Base-by-base conservation (phyloP, 805 yeast species). In the Yamadazyma scolyti region DNA sequence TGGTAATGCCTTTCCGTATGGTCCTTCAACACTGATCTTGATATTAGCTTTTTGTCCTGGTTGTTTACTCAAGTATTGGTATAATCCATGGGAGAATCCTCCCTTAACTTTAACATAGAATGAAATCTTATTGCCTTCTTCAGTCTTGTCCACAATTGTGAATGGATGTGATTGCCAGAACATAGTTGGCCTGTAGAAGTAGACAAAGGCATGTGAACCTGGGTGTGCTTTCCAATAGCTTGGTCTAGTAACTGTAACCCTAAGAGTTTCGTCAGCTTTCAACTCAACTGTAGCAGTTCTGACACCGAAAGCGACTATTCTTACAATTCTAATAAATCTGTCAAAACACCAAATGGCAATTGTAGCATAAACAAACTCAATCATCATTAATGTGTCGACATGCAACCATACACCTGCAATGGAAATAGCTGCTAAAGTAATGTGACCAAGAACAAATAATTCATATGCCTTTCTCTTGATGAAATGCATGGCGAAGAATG, bases 391-490 rank as follows among this genome's bases (percentile, higher is more conserved):
- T n/a, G n/a, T n/a, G n/a, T n/a, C 28, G 36, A 53, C 48, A 52
- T 85, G 95, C 23, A 61, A 58, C 73, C 77, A 82, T 31, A 73
- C 67, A 58, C 79, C 33, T 63, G 80, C 47, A 65, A 74, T 34
- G 62, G 77, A 36, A 62, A 72, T 16, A 5, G 44, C 49, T 4
- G 62, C 65, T 10, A 54, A 42, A 12, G 52, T 30, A 24, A 58
- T 43, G 36, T 55, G 61, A 11, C 30, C 10, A 6, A 48, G 20
- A 12, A 54, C 30, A 30, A 55, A 42, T 21, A 44, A 13, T 54
- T 85, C 44, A 75, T 84, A 37, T 86, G 86, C 25, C 68, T 83
- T 23, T 66, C 79, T 26, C 80, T 86, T 56, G 85, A 84, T 52
- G 67, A 73, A 39, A 53, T 60, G 39, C 68, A 54, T 25, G 12